A percentile compares a stretch with the other conserved stretches of the same genome.
Evolutionary conservation across 441 rosid genomes (phyloP).

Genomic region (Gossypium aridum): DNA sequence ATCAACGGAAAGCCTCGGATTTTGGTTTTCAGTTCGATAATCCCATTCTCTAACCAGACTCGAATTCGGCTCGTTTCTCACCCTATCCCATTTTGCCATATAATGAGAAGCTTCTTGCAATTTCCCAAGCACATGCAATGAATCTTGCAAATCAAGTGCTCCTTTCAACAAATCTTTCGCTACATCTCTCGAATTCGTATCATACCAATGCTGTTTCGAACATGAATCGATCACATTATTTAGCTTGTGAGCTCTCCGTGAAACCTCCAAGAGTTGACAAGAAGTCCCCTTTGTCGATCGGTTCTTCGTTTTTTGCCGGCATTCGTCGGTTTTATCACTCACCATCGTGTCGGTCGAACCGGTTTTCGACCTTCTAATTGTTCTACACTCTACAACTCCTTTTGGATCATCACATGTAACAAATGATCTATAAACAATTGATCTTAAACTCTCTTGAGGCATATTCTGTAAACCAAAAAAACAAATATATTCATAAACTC

Average conservation of each 20-base stretch:
- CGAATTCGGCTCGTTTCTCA: conserved; percentile 20
- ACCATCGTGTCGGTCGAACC: conserved; percentile 33
- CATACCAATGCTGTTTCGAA: conserved; percentile 40
- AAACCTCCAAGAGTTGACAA: conserved; percentile 67
- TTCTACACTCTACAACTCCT: conserved; percentile 81
- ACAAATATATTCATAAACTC: conserved; percentile 21
- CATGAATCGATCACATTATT: conserved; percentile 62
- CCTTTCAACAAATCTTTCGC: conserved; percentile 75
- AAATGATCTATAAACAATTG: conserved; percentile 69
- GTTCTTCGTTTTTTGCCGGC: conserved; percentile 18
- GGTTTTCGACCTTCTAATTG: conserved; percentile 53
- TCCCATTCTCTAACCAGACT: conserved; percentile 18
- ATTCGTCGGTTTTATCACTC: conserved; percentile 22
- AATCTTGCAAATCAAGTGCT: conserved; percentile 84
- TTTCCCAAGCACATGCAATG: conserved; percentile 65
- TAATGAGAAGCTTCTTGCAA: conserved; percentile 66
- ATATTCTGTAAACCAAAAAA: conserved; percentile 35
- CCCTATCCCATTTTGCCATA: conserved; percentile 28
- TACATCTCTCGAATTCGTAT: conserved; percentile 46
- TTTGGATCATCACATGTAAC: conserved; percentile 81
- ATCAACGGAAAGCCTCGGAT: conserved; percentile 35
- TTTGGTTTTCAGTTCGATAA: conserved; percentile 17
- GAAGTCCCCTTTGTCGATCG: conserved; percentile 26
- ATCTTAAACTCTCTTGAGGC: conserved; percentile 55
- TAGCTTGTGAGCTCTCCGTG: conserved; percentile 74